Percentiles rank a stretch among this genome's conserved stretches.
These are phyloP conservation scores for Cercospora brassicicola DNA, from an alignment of 2,329 filamentous ascomycete species.

Conservation along the genomic window DNA sequence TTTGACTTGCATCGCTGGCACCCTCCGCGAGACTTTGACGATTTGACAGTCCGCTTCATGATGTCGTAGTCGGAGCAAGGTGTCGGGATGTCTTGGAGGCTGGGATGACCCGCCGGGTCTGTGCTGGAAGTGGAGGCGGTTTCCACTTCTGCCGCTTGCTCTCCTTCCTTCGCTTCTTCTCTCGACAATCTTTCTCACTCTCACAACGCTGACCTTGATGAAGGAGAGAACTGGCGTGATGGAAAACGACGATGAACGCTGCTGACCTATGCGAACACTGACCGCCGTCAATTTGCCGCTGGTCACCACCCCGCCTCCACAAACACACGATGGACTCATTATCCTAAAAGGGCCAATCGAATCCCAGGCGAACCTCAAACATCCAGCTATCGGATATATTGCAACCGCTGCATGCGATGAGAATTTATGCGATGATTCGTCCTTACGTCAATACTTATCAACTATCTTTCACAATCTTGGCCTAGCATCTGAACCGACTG, in stretches of 20 bases:
- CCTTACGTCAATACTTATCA: neutral
- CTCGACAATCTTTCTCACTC: neutral
- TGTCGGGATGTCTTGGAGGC: neutral
- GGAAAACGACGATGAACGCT: neutral
- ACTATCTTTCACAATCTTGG: neutral
- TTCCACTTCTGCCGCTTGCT: conserved; percentile 2
- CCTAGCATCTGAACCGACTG: conserved; percentile 1
- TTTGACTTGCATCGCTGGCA: conserved; percentile 36
- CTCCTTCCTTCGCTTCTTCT: neutral
- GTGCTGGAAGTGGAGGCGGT: conserved; percentile 5
- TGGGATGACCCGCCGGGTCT: neutral
- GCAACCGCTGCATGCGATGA: conserved; percentile 4
- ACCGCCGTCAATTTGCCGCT: conserved; percentile 3
- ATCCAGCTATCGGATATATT: neutral
- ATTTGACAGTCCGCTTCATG: conserved; percentile 23
- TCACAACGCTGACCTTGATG: neutral
- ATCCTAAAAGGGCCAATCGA: conserved; percentile 9
- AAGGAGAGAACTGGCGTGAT: neutral
- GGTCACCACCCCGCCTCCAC: conserved; percentile 2
- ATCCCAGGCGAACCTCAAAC: neutral
- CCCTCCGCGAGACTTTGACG: conserved; percentile 35
- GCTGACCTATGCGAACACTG: neutral
- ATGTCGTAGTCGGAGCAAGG: neutral
- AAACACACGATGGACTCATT: conserved; percentile 5
- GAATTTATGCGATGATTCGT: neutral